Base-by-base conservation (phyloP, 305 asterid genomes). In the Fraxinus nigra region DNA sequence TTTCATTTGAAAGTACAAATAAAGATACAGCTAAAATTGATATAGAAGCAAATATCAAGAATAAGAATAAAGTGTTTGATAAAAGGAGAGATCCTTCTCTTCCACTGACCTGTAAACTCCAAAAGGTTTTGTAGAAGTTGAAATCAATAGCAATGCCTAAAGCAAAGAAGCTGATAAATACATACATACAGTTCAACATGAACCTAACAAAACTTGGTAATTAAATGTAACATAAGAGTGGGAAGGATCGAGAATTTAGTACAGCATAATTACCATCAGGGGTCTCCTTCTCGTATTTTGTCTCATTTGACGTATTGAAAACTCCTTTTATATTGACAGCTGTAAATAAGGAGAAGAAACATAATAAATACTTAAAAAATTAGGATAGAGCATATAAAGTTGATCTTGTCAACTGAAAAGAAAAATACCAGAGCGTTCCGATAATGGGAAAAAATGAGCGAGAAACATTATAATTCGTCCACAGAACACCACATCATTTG, bases 391-490 rank as follows among this genome's bases (percentile, higher is more conserved):
- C 13, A 3, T 20, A 83, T 26, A 43, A 37, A 59, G 80, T 73
- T 48, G 46, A 78, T 34, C 59, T 48, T 34, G 75, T 38, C 43
- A 79, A 76, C 14, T 76, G 48, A 7, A 33, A 67, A 43, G 6
- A 74, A 48, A 77, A 82, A 81, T 91, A 95, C 99, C 99, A 40
- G 99, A 95, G 83, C 99, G 99, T 87, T 95, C 99, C 34, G 99
- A 95, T 83, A 95, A 85, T 54, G 99, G 99, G 30, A 95, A 95
- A 86, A 95, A 94, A 82, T 95, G 99, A 75, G 99, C 98, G 77
- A 95, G 99, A 89, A 95, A 95, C 99, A 95, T 95, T 81, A 95
- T 95, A 82, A 95, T 94, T 84, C 99, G 94, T 81, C 99, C 99
- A 72, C 98, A 94, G 85, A 95, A 95, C 82, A 95, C 99, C 11